Percentiles rank a stretch among this genome's conserved stretches.
These are phyloP conservation scores for Penicillium lividum DNA, from an alignment of 495 filamentous ascomycete genomes.

Conservation along the genomic window DNA sequence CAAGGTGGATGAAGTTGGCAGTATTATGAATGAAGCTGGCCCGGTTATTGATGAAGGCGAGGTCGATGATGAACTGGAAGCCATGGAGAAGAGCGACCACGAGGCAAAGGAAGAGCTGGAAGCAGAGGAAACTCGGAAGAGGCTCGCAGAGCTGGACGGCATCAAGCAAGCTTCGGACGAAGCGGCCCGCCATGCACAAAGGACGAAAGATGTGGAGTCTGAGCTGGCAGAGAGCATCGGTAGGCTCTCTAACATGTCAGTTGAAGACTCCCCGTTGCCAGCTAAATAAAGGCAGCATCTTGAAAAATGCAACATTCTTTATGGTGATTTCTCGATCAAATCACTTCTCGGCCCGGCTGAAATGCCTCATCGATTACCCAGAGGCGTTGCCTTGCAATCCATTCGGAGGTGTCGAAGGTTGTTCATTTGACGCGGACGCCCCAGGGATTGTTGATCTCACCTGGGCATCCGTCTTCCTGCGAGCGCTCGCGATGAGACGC, in stretches of 20 bases:
- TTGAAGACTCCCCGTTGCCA: slow-evolving; percentile 39
- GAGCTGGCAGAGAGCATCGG: slow-evolving; percentile 42
- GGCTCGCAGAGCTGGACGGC: slow-evolving; percentile 47
- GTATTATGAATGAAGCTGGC: slow-evolving; percentile 65
- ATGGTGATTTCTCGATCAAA: neutral
- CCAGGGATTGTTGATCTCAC: slow-evolving; percentile 35
- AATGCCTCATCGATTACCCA: neutral
- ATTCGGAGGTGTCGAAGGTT: neutral
- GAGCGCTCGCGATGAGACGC: slow-evolving; percentile 71
- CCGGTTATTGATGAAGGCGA: slow-evolving; percentile 74
- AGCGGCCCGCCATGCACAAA: slow-evolving; percentile 28
- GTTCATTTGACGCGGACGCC: slow-evolving; percentile 9
- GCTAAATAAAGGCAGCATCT: slow-evolving; percentile 18
- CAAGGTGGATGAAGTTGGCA: slow-evolving; percentile 78
- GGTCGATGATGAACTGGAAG: slow-evolving; percentile 85
- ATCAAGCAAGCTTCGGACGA: slow-evolving; percentile 39
- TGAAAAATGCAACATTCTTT: neutral
- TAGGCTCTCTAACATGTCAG: slow-evolving; percentile 45
- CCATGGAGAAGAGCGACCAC: slow-evolving; percentile 67
- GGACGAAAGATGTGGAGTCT: slow-evolving; percentile 29
- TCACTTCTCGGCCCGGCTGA: neutral
- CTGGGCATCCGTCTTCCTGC: slow-evolving; percentile 39
- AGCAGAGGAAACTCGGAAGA: slow-evolving; percentile 43
- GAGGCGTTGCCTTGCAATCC: neutral
- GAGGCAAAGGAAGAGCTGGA: slow-evolving; percentile 55